Evolutionary conservation across 1,139 yeast species (phyloP).

Genomic region (Taphrina confusa): DNA sequence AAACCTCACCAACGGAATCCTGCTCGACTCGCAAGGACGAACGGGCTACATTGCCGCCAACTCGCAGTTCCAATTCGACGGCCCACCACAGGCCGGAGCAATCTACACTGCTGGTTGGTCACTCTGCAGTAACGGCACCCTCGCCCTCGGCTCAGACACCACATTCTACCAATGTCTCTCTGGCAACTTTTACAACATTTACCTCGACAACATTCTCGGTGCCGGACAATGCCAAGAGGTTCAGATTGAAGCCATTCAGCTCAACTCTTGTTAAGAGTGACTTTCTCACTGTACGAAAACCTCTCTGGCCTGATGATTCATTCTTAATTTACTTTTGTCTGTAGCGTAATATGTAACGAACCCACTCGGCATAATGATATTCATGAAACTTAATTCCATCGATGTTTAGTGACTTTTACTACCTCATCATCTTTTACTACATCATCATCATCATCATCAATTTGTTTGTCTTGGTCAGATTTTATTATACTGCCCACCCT

Average conservation of each 20-base stretch:
- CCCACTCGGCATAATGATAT: neutral
- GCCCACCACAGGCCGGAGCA: constrained; percentile 89
- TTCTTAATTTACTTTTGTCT: too few species aligned
- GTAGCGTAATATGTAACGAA: too few species aligned
- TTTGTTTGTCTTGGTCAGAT: too few species aligned
- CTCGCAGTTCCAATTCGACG: constrained; percentile 86
- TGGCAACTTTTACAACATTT: constrained; percentile 79
- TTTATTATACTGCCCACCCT: too few species aligned
- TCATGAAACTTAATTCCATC: neutral
- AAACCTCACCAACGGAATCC: constrained; percentile 56
- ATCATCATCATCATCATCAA: too few species aligned
- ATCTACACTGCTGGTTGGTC: constrained; percentile 87
- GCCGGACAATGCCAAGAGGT: constrained; percentile 69
- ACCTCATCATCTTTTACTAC: too few species aligned
- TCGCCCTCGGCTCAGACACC: constrained; percentile 66
- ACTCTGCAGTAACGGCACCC: constrained; percentile 58
- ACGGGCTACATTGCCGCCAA: constrained; percentile 80
- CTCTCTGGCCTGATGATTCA: too few species aligned
- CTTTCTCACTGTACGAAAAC: too few species aligned
- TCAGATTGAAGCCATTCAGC: constrained; percentile 48
- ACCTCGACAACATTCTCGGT: constrained; percentile 57
- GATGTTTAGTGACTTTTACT: too few species aligned
- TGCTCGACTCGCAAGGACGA: constrained; percentile 67
- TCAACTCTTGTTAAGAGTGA: constrained; percentile 30
- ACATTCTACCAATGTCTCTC: constrained; percentile 77